A percentile compares a stretch with the other conserved stretches of the same genome.
These are phyloP conservation scores for Arachis stenosperma DNA, from an alignment of 306 rosid species.

Conservation along the genomic window DNA sequence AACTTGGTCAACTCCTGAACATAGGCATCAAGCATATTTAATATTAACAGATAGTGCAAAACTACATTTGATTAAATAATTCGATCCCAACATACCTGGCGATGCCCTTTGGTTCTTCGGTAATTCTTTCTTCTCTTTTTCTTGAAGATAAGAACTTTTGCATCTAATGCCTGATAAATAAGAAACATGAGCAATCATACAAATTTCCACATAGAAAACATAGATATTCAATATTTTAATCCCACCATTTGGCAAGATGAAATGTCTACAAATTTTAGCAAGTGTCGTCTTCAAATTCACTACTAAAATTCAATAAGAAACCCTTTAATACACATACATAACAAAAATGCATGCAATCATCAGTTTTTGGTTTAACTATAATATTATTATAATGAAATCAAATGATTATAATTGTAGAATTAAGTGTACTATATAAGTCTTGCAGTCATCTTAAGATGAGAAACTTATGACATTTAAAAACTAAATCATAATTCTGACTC, in stretches of 20 bases:
- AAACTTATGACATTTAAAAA: neutral
- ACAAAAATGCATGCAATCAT: neutral
- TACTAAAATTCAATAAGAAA: neutral
- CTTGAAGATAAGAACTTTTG: constrained; percentile 83
- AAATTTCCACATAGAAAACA: neutral
- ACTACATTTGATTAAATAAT: neutral
- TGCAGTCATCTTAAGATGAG: constrained; percentile 20
- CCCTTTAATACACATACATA: neutral
- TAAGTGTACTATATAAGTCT: constrained; percentile 14
- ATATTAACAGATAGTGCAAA: constrained; percentile 22
- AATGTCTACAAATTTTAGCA: neutral
- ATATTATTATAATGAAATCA: neutral
- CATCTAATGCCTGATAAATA: constrained; percentile 76
- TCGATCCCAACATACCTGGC: constrained; percentile 65
- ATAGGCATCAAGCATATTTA: constrained; percentile 28
- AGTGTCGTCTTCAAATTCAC: neutral
- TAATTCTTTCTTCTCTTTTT: constrained; percentile 97
- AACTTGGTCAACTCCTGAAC: constrained; percentile 86
- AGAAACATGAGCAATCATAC: constrained; percentile 26
- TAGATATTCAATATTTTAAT: constrained; percentile 4
- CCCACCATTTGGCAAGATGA: neutral
- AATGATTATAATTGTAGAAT: neutral
- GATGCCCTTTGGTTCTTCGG: constrained; percentile 85
- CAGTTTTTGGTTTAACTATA: neutral
- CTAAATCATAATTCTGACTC: constrained; percentile 16